phyloP scores from a whole-genome alignment of 306 rosid genomes.

The Myrica gale region DNA sequence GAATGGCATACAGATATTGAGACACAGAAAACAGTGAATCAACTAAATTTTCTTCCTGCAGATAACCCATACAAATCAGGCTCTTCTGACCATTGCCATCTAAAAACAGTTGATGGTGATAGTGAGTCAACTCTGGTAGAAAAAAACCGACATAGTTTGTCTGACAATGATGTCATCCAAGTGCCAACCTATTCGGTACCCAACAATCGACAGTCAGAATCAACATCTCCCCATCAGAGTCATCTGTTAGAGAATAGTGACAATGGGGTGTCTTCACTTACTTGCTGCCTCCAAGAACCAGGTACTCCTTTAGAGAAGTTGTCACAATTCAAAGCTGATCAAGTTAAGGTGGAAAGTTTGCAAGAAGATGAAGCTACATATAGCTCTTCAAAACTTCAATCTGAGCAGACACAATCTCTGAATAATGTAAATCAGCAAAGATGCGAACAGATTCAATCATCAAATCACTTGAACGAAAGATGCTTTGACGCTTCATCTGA shows the following conservation, averaged over 20 bases:
- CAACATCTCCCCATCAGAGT: constrained; percentile 31
- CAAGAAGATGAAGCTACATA: constrained; percentile 35
- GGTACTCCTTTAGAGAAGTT: constrained; percentile 34
- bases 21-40: constrained; percentile 29
- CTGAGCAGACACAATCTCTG: constrained; percentile 26
- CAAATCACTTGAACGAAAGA: constrained; percentile 35
- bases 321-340: constrained; percentile 40
- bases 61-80: constrained; percentile 35
- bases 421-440: constrained; percentile 22
- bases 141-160: constrained; percentile 30
- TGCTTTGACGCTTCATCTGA: constrained; percentile 31
- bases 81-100: constrained; percentile 31
- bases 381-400: constrained; percentile 39
- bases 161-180: constrained; percentile 35
- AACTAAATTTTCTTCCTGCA: constrained; percentile 35
- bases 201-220: constrained; percentile 31
- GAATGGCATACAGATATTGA: constrained; percentile 35
- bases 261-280: constrained; percentile 34
- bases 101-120: constrained; percentile 28
- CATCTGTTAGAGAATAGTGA: constrained; percentile 27
- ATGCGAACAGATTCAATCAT: constrained; percentile 24
- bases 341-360: constrained; percentile 31
- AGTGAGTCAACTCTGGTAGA: constrained; percentile 32
- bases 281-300: constrained; percentile 33
- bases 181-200: constrained; percentile 34